phyloP scores from a whole-genome alignment of 805 yeast species.

The Priceomyces fermenticarens region DNA sequence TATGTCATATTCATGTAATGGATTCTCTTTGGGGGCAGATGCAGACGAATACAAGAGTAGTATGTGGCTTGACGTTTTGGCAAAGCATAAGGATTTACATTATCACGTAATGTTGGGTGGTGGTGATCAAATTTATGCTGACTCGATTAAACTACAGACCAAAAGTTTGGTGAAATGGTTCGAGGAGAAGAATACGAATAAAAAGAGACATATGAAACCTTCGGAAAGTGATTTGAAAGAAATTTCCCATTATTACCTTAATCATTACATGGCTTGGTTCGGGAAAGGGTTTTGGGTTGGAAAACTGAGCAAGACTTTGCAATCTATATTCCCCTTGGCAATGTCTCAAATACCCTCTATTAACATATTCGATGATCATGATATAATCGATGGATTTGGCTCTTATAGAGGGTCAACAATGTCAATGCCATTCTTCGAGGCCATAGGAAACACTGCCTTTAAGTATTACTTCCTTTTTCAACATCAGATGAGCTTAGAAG shows the following conservation, averaged over 20 bases:
- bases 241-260: constrained; percentile 63
- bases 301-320: constrained; percentile 59
- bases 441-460: constrained; percentile 77
- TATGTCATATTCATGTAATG: constrained; percentile 85
- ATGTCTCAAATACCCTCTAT: constrained; percentile 80
- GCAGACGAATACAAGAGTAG: constrained; percentile 68
- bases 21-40: constrained; percentile 74
- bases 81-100: constrained; percentile 54
- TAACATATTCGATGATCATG: constrained; percentile 92
- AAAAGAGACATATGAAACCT: constrained; percentile 38
- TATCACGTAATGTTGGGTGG: constrained; percentile 97
- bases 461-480: constrained; percentile 89
- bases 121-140: constrained; percentile 94
- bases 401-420: constrained; percentile 77
- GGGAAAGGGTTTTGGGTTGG: constrained; percentile 89
- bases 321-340: constrained; percentile 67
- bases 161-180: constrained; percentile 62
- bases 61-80: constrained; percentile 82
- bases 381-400: constrained; percentile 95
- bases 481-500: constrained; percentile 63
- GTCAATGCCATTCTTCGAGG: constrained; percentile 62
- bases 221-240: constrained; percentile 51
- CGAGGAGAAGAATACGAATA: constrained; percentile 45
- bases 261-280: constrained; percentile 81
- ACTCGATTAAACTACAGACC: constrained; percentile 64